Evolutionary conservation across 345 rosid genomes (phyloP).

Genomic region (Populus alba): DNA sequence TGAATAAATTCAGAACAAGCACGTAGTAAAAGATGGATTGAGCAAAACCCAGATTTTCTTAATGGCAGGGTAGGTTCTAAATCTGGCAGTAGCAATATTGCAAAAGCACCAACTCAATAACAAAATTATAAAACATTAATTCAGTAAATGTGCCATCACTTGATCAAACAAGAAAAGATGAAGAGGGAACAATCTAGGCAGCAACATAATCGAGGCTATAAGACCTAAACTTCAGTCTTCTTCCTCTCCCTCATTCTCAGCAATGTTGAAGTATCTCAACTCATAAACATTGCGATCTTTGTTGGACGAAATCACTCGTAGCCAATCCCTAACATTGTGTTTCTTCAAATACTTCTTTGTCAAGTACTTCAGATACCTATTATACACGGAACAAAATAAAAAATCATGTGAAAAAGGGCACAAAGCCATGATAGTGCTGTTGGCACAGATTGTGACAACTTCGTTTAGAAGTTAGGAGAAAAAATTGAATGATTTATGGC

Average conservation of each 20-base stretch:
- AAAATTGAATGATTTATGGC: neutral
- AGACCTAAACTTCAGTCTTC: constrained; percentile 21
- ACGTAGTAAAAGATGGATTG: neutral
- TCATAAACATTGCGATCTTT: constrained; percentile 59
- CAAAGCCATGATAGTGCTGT: neutral
- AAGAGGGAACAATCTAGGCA: neutral
- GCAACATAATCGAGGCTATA: neutral
- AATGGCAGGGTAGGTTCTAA: neutral
- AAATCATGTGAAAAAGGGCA: neutral
- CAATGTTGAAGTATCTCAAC: constrained; percentile 30
- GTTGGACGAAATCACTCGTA: constrained; percentile 76
- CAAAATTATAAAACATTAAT: constrained; percentile 1
- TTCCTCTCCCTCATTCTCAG: constrained; percentile 30
- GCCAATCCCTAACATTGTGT: constrained; percentile 92
- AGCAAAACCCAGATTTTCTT: neutral
- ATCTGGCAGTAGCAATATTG: neutral
- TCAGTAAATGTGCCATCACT: neutral
- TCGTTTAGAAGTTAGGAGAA: neutral
- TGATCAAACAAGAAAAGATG: neutral
- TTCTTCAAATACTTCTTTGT: constrained; percentile 87
- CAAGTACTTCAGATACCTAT: constrained; percentile 79
- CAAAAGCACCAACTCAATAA: neutral
- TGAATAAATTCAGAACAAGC: neutral
- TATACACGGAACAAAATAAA: neutral
- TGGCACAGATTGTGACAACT: neutral